These are phyloP conservation scores for Collybia sordida DNA, from an alignment of 768 basidiomycete genomes.

Conservation along the genomic window DNA sequence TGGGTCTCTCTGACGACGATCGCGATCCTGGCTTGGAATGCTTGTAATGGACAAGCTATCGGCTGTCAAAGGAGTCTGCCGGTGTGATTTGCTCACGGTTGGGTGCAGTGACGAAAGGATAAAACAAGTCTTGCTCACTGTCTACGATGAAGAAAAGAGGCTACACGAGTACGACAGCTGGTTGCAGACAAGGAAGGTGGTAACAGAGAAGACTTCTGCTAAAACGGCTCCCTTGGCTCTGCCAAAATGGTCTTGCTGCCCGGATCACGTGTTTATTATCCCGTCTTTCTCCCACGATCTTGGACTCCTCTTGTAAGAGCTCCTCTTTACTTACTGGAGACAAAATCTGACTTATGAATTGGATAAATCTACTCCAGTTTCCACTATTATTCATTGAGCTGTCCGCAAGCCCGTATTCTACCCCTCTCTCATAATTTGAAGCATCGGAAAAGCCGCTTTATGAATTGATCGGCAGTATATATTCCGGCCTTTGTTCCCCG, in stretches of 20 bases:
- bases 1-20: conserved; percentile 16
- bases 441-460: too few species aligned
- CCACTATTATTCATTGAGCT: too few species aligned
- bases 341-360: too few species aligned
- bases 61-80: conserved; percentile 9
- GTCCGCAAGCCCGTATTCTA: too few species aligned
- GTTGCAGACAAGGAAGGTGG: conserved; percentile 5
- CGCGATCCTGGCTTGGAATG: conserved; percentile 12
- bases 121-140: conserved; percentile 2
- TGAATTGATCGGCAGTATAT: too few species aligned
- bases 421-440: too few species aligned
- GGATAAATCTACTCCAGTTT: too few species aligned
- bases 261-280: conserved; percentile 3
- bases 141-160: neutral
- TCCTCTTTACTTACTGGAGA: too few species aligned
- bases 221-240: neutral
- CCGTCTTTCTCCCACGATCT: neutral
- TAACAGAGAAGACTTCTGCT: conserved; percentile 10
- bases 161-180: neutral
- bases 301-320: too few species aligned
- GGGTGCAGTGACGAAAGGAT: conserved; percentile 1
- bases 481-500: too few species aligned
- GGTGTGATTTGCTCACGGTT: conserved; percentile 11
- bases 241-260: conserved; percentile 2
- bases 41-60: conserved; percentile 1